Conservation (phyloP, 805 yeast genomes). For the Wickerhamiella bombiphila region DNA sequence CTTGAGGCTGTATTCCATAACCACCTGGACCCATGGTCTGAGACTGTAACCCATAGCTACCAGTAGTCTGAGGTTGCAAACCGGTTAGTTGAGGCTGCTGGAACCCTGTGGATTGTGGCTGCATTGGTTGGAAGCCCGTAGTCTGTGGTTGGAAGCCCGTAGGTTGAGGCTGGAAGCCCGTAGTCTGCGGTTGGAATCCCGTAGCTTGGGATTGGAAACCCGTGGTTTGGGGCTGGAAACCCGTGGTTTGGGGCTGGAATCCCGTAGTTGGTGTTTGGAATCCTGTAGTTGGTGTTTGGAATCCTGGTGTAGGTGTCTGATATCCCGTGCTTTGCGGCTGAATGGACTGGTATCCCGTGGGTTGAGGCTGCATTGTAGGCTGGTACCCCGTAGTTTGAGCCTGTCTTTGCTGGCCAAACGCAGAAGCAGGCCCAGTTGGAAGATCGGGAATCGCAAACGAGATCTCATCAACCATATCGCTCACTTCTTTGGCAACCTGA, state of each 20-base stretch:
- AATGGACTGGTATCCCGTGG: slow-evolving; percentile 1
- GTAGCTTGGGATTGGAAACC: slow-evolving; percentile 28
- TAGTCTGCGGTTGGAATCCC: slow-evolving; percentile 22
- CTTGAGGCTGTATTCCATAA: slow-evolving; percentile 38
- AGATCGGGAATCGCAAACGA: slow-evolving; percentile 57
- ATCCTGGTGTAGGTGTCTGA: slow-evolving; percentile 8
- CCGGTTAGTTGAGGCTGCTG: slow-evolving; percentile 26
- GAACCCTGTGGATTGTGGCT: slow-evolving; percentile 20
- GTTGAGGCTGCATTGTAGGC: slow-evolving; percentile 23
- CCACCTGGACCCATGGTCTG: slow-evolving; percentile 14
- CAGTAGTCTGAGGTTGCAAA: slow-evolving; percentile 16
- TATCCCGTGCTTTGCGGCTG: slow-evolving; percentile 15
- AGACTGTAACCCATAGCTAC: slow-evolving; percentile 23
- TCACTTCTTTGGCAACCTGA: slow-evolving; percentile 66
- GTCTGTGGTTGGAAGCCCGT: slow-evolving; percentile 17
- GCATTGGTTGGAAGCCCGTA: slow-evolving; percentile 16
- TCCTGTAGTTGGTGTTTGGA: slow-evolving; percentile 12
- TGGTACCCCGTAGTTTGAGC: slow-evolving; percentile 17
- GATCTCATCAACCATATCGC: slow-evolving; percentile 79
- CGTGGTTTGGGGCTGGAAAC: slow-evolving; percentile 25
- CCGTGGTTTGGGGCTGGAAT: slow-evolving; percentile 24
- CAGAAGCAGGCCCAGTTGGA: slow-evolving; percentile 17
- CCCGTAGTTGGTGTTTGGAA: slow-evolving; percentile 25
- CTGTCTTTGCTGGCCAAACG: not conserved
- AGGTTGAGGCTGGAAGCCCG: slow-evolving; percentile 26